Conservation (phyloP, 192 early-diverging fungal species). For the Phycomyces blakesleeanus region DNA sequence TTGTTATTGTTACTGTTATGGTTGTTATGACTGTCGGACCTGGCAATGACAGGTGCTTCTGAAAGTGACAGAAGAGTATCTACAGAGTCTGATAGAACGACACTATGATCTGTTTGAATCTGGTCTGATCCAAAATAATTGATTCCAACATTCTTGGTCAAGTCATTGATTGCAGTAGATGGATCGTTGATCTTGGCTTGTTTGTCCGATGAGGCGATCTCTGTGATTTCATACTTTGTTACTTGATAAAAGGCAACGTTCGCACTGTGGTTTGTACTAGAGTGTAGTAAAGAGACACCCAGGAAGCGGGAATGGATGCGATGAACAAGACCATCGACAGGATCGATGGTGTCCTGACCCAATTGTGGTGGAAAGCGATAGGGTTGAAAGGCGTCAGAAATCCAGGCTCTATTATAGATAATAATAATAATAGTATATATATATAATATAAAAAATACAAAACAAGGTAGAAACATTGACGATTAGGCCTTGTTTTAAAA, state of each 20-base stretch:
- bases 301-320: conserved; percentile 24
- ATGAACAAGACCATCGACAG: conserved; percentile 4
- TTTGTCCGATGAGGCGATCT: conserved; percentile 1
- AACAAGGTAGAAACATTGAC: not conserved
- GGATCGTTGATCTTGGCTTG: conserved; percentile 3
- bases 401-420: conserved; percentile 5
- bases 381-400: conserved; percentile 20
- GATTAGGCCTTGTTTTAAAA: conserved; percentile 4
- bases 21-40: not conserved
- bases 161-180: too few species aligned
- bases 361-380: conserved; percentile 1
- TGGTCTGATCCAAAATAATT: too few species aligned
- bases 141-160: too few species aligned
- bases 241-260: conserved; percentile 39
- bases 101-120: not conserved
- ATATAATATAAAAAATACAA: too few species aligned
- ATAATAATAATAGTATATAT: too few species aligned
- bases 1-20: too few species aligned
- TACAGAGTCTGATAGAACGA: not conserved
- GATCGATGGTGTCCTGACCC: not conserved
- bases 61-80: conserved; percentile 12
- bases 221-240: conserved; percentile 12
- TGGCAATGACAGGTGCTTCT: conserved; percentile 4
- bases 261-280: conserved; percentile 43
- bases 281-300: conserved; percentile 40